Base-by-base conservation (phyloP, 2,329 filamentous ascomycete genomes). In the Pestalotiopsis sp. region DNA sequence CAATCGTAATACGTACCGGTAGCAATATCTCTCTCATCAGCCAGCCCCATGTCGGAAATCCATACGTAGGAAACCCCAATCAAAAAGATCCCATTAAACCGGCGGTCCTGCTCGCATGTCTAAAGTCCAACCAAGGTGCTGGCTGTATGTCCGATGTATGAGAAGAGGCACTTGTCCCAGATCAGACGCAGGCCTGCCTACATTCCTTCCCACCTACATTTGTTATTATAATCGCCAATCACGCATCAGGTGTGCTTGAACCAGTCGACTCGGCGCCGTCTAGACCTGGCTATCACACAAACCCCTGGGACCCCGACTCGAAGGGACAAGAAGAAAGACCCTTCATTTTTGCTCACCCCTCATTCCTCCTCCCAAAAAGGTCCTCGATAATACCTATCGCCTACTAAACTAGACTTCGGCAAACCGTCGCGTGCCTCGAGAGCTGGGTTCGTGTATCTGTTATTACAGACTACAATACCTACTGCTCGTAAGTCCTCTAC, bases 271-370 rank as follows among this genome's bases (percentile, higher is more conserved):
- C 45, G 64, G 25, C 64, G 57, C 41, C 41, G 64, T 65, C 64
- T 45, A 65, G 41, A 55, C 61, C 61, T 45, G 20, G 7, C 45
- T n/a, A 52, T 52, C 64, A 59, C 45, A 65, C 64, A 65, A 59
- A 60, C 64, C 64, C 64, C 31, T 60, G 39, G 55, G 55, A 60
- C 49, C 64, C 64, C 55, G 52, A 60, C 17, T 66, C 39, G 20
- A 31, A n/a, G 20, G 7, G 20, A 52, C n/a, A 60, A 65, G 20
- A n/a, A 52, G 23, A 65, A 65, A 57, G 45, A 55, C 63, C 36
- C 64, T 66, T 59, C 64, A 39, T 20, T 60, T 59, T 38, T 59
- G 7, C 39, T 23, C 55, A 36, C 49, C 49, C 49, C 64, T 36
- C 39, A 20, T 17, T 66, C 36, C 31, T 55, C 9, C 20, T 60